Evolutionary conservation across 345 rosid species (phyloP).

Genomic region (Microcos paniculata): DNA sequence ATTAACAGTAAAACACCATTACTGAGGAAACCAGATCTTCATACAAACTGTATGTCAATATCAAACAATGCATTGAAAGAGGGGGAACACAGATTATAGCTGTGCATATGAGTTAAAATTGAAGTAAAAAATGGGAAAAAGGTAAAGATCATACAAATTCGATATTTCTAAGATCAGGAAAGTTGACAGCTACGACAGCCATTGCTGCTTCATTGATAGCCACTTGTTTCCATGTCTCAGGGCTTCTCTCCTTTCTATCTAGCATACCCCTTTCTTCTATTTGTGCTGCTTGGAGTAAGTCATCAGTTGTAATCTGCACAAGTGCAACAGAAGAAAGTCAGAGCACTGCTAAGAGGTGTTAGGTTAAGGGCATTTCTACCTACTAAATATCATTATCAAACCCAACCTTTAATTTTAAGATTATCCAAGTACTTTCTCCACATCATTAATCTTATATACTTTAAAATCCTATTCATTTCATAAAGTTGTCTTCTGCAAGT

Average conservation of each 20-base stretch:
- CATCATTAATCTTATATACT: not conserved
- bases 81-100: not conserved
- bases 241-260: conserved; percentile 80
- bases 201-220: conserved; percentile 93
- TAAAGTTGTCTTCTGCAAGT: not conserved
- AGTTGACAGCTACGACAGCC: conserved; percentile 93
- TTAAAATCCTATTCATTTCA: not conserved
- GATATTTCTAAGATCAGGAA: conserved; percentile 80
- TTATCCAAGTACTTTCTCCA: not conserved
- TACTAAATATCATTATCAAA: not conserved
- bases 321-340: conserved; percentile 3
- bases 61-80: not conserved
- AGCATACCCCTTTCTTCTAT: conserved; percentile 95
- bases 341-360: not conserved
- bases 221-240: conserved; percentile 79
- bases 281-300: conserved; percentile 92
- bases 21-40: not conserved
- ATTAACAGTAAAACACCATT: not conserved
- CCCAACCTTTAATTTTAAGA: not conserved
- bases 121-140: conserved; percentile 1
- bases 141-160: conserved; percentile 68
- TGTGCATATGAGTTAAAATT: not conserved
- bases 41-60: not conserved
- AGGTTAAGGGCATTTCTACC: conserved; percentile 7
- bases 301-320: conserved; percentile 92